These are phyloP conservation scores for Bullera alba DNA, from an alignment of 768 basidiomycete species.

Conservation along the genomic window DNA sequence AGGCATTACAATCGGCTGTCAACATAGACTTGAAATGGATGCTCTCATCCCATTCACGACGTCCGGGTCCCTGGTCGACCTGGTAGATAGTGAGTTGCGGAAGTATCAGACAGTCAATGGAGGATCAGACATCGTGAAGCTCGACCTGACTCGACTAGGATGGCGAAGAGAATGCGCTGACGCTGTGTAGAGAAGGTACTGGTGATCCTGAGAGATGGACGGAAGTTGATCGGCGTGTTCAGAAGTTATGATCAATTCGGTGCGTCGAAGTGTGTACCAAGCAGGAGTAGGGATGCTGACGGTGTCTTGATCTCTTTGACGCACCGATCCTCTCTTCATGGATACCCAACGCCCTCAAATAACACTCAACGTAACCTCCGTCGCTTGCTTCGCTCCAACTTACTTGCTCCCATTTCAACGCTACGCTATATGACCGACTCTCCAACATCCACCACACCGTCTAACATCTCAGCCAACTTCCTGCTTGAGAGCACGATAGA, in stretches of 20 bases:
- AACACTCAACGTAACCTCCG: too few species aligned
- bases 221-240: constrained; percentile 92
- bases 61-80: constrained; percentile 95
- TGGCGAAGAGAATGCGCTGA: background rate
- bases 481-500: constrained; percentile 94
- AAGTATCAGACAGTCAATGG: constrained; percentile 44
- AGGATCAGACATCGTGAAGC: background rate
- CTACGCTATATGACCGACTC: too few species aligned
- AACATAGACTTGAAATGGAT: too few species aligned
- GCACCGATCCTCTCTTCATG: too few species aligned
- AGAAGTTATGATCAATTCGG: constrained; percentile 98
- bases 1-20: too few species aligned
- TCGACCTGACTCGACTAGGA: background rate
- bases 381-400: too few species aligned
- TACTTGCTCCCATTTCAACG: too few species aligned
- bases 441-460: too few species aligned
- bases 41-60: constrained; percentile 97
- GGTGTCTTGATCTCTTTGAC: background rate
- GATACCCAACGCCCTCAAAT: too few species aligned
- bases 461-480: constrained; percentile 74
- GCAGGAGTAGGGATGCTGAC: background rate
- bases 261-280: constrained; percentile 51
- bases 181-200: constrained; percentile 82
- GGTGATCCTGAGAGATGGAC: constrained; percentile 88
- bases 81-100: constrained; percentile 90